Conservation (phyloP, 2,329 filamentous ascomycete species). For the Penicillium sp. region DNA sequence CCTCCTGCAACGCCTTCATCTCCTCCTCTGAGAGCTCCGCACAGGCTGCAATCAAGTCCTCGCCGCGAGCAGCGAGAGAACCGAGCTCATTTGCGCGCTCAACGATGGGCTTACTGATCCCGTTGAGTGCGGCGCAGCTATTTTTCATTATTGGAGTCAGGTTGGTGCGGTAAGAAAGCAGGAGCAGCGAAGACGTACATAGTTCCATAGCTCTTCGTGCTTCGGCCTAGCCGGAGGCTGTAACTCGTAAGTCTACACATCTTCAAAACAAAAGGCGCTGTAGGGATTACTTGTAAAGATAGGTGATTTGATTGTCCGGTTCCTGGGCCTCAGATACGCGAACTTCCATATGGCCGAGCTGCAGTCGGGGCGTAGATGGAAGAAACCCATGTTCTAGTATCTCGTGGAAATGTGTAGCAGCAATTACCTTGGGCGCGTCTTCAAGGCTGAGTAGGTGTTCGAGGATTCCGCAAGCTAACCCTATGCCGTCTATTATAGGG, state of each 20-base stretch:
- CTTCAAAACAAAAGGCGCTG: no score
- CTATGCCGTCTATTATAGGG: conserved; percentile 61
- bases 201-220: conserved; percentile 81
- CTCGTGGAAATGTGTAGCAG: conserved; percentile 68
- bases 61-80: conserved; percentile 69
- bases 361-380: conserved; percentile 49
- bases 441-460: conserved; percentile 58
- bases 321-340: conserved; percentile 49
- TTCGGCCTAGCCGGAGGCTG: conserved; percentile 66
- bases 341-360: conserved; percentile 65
- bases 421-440: conserved; percentile 63
- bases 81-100: conserved; percentile 76
- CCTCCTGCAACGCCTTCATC: conserved; percentile 67
- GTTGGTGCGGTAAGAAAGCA: neutral
- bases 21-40: conserved; percentile 69
- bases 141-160: neutral
- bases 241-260: neutral
- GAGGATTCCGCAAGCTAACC: conserved; percentile 66
- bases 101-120: conserved; percentile 74
- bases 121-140: conserved; percentile 83
- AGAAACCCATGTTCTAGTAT: conserved; percentile 60
- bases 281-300: conserved; percentile 66
- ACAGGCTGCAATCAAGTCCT: conserved; percentile 77
- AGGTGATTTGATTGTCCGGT: conserved; percentile 60
- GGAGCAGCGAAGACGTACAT: conserved; percentile 45